Conservation (phyloP, 108 stramenopile genomes). For the Nitzschia sp. region DNA sequence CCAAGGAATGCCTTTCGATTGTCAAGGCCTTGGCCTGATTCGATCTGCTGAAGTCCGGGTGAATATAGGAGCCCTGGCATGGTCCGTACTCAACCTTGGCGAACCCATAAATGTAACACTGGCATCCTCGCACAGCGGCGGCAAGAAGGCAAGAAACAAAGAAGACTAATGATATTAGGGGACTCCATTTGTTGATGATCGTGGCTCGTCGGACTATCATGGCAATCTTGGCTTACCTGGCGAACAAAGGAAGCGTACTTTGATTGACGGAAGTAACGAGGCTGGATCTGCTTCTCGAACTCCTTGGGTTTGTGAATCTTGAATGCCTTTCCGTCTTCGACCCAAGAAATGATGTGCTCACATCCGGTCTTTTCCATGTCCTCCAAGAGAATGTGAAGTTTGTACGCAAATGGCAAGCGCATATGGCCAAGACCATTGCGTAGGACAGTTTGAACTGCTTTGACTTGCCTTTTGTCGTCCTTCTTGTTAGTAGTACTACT, state of each 20-base stretch:
- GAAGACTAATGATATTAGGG: too few species aligned
- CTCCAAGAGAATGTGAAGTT: background rate
- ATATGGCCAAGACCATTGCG: background rate
- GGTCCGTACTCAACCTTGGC: background rate
- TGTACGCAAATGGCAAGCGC: conserved; percentile 9
- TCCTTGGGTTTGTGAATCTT: conserved; percentile 16
- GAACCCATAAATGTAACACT: conserved; percentile 6
- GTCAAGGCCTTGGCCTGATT: conserved; percentile 6
- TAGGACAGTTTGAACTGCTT: background rate
- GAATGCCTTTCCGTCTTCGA: conserved; percentile 26
- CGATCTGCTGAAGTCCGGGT: background rate
- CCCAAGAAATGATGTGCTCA: conserved; percentile 19
- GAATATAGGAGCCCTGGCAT: background rate
- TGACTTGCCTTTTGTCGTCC: background rate
- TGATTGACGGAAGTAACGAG: conserved; percentile 81
- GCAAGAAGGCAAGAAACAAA: too few species aligned
- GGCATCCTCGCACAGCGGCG: too few species aligned
- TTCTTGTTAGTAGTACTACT: too few species aligned
- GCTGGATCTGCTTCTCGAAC: conserved; percentile 48
- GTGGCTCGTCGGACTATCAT: too few species aligned
- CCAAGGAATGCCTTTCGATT: background rate
- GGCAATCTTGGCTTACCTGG: conserved; percentile 52
- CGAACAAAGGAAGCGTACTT: conserved; percentile 81
- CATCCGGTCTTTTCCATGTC: background rate
- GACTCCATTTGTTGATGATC: too few species aligned